phyloP scores from a whole-genome alignment of 495 filamentous ascomycete species.

The Trichocladium uniseriatum region DNA sequence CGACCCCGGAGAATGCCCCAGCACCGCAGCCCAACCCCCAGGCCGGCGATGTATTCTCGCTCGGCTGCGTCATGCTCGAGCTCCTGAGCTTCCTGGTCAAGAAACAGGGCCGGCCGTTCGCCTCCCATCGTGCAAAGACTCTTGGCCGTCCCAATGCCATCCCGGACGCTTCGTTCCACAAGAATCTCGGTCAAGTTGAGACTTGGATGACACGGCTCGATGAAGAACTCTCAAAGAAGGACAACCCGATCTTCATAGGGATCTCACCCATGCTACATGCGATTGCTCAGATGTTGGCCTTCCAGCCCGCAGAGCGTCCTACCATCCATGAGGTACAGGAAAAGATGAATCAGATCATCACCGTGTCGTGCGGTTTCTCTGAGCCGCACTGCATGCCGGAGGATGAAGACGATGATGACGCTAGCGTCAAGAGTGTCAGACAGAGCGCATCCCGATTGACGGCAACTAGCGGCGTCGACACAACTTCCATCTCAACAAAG shows the following conservation, averaged over 20 bases:
- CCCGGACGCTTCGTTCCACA: constrained; percentile 74
- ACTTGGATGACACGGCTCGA: constrained; percentile 66
- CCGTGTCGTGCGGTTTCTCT: constrained; percentile 32
- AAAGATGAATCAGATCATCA: constrained; percentile 37
- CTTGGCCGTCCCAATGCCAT: constrained; percentile 59
- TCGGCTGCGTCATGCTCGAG: constrained; percentile 62
- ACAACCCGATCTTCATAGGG: constrained; percentile 45
- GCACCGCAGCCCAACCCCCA: constrained; percentile 37
- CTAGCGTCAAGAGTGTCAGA: not conserved
- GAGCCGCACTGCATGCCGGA: constrained; percentile 40
- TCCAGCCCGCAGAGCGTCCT: constrained; percentile 37
- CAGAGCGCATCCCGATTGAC: not conserved
- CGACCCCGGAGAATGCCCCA: constrained; percentile 25
- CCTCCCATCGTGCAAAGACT: constrained; percentile 54
- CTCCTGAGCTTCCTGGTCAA: constrained; percentile 65
- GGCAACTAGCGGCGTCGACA: too few relatives aligned
- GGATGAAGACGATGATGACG: constrained; percentile 16
- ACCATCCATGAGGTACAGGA: constrained; percentile 37
- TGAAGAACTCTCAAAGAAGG: constrained; percentile 56
- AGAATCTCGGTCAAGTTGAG: constrained; percentile 65
- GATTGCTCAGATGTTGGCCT: constrained; percentile 37
- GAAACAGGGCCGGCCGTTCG: constrained; percentile 59
- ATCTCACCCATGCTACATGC: constrained; percentile 39
- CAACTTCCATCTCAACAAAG: too few relatives aligned
- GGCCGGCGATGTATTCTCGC: constrained; percentile 66